Evolutionary conservation across 257 asterid genomes (phyloP), one percentile per base, ranked within the genome.

Genomic region (Osmanthus fragrans): DNA sequence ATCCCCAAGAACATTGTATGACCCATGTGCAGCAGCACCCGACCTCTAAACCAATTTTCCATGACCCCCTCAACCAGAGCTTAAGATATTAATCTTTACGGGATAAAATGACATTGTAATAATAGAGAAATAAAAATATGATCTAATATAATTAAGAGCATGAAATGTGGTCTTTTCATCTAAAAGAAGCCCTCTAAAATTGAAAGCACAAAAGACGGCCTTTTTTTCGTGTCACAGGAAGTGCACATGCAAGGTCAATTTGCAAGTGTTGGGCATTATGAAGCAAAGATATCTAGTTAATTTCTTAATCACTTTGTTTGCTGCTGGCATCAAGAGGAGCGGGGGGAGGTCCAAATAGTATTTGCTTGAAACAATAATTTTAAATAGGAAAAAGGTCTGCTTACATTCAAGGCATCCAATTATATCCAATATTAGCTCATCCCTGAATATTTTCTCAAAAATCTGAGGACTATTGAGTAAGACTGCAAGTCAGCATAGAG

Each of bases 321-420:
- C 58, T 47, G 58, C 58, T 16, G 58, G 58, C 58, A 47, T 47
- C 58, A 51, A 8, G 73, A 29, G 70, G 27, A 39, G 51, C 23
- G 60, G 67, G 73, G 73, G 42, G 51, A 45, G 49, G 21, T 47
- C 58, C 21, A 47, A 47, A 47, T 47, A 16, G 5, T 47, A 47
- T 15, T 16, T 47, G 58, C 21, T 47, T 47, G 58, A 47, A 47
- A 16, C 58, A 16, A 7, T 47, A 18, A 47, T 47, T 47, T 47
- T 36, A 23, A 51, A 64, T 81, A 77, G 39, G 75, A 74, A 37
- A 68, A 65, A 45, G 74, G 19, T 27, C 58, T 68, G 76, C 94
- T 87, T 86, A 95, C 99, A 89, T 84, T 95, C 99, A 75, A 95
- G 90, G 90, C 97, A 91, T 78, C 99, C 99, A 79, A 95, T 90